Conservation (phyloP, 2,329 filamentous ascomycete genomes). For the Xylaria sp. region DNA sequence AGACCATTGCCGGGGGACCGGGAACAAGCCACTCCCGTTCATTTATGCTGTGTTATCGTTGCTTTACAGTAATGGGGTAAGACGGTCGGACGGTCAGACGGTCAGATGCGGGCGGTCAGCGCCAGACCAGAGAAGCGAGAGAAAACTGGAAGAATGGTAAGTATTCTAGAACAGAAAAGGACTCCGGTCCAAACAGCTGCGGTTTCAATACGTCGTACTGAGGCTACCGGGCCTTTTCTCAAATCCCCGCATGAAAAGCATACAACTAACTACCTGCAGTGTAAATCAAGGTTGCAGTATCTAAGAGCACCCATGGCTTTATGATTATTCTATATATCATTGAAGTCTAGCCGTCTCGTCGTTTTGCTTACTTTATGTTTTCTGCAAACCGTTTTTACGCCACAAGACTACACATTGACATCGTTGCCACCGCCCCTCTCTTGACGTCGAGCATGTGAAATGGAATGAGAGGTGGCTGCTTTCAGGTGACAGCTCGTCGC, state of each 20-base stretch:
- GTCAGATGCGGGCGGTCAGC: not conserved
- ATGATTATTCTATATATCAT: not conserved
- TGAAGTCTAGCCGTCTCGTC: not conserved
- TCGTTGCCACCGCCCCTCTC: not conserved
- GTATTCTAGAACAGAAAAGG: constrained; percentile 15
- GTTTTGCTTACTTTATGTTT: not conserved
- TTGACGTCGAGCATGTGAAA: constrained; percentile 15
- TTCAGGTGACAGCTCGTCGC: constrained; percentile 24
- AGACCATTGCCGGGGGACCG: not conserved
- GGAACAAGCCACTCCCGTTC: constrained; percentile 7
- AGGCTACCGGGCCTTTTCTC: constrained; percentile 5
- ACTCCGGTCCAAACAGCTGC: constrained; percentile 3
- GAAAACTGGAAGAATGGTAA: not conserved
- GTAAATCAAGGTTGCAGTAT: constrained; percentile 8
- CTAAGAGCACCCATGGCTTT: constrained; percentile 10
- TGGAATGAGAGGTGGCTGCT: constrained; percentile 21
- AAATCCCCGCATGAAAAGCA: constrained; percentile 7
- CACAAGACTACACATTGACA: not conserved
- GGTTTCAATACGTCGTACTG: constrained; percentile 8
- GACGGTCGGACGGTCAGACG: too few species aligned
- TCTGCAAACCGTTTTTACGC: not conserved
- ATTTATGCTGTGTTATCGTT: constrained; percentile 10
- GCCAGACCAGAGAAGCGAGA: not conserved
- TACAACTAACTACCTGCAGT: not conserved
- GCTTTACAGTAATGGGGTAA: constrained; percentile 8